Percentiles rank a stretch among this genome's conserved stretches.
Conservation (phyloP, 2,329 filamentous ascomycete species). For the Cladobotryum mycophilum region DNA sequence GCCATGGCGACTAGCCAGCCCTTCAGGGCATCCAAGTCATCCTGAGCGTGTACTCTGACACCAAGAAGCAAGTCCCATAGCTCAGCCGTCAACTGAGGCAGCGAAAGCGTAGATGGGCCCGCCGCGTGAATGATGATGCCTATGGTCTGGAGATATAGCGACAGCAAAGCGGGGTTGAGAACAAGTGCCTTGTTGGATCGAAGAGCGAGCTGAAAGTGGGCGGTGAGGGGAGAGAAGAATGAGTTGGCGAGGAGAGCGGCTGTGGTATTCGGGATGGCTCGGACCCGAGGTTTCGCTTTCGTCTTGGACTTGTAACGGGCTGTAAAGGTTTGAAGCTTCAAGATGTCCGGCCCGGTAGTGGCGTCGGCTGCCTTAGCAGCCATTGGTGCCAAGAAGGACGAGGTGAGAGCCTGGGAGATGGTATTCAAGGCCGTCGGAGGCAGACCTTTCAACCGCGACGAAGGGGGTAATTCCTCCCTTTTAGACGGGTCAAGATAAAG, state of each 20-base stretch:
- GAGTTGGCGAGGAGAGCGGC: constrained; percentile 66
- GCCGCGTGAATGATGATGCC: constrained; percentile 76
- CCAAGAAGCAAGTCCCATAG: constrained; percentile 75
- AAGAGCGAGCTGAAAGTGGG: constrained; percentile 66
- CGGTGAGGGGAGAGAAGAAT: constrained; percentile 84
- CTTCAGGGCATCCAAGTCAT: constrained; percentile 61
- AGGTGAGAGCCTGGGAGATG: constrained; percentile 62
- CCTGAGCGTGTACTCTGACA: constrained; percentile 53
- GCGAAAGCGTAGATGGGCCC: constrained; percentile 68
- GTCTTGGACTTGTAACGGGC: constrained; percentile 40
- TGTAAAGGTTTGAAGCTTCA: constrained; percentile 87
- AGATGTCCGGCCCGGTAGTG: constrained; percentile 68
- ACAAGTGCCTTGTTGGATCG: constrained; percentile 51
- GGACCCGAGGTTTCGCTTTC: constrained; percentile 35
- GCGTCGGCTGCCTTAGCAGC: constrained; percentile 76
- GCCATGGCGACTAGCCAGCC: constrained; percentile 74
- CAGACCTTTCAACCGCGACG: constrained; percentile 43
- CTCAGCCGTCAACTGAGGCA: constrained; percentile 77
- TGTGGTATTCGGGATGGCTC: constrained; percentile 67
- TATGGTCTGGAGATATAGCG: constrained; percentile 79
- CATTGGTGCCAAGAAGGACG: constrained; percentile 71
- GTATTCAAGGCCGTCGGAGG: constrained; percentile 57
- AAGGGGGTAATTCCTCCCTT: constrained; percentile 15
- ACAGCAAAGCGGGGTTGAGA: constrained; percentile 68
- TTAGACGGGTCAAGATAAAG: constrained; percentile 49